Base-by-base conservation (phyloP, 108 stramenopile genomes). In the Cylindrotheca closterium region DNA sequence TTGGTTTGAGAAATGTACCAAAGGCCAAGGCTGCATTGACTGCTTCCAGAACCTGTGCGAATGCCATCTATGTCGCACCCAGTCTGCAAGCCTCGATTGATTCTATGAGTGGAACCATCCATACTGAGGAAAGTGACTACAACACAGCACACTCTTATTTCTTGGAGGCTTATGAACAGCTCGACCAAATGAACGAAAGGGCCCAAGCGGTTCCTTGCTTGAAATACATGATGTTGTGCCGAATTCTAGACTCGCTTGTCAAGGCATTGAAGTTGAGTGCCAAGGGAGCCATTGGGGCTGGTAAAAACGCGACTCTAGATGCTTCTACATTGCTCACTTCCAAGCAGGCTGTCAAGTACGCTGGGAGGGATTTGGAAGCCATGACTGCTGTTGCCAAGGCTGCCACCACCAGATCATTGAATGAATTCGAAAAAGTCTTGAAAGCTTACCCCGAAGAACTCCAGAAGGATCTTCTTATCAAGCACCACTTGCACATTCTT, bases 101-200 rank as follows among this genome's bases (percentile, higher is more conserved):
- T 63, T 77, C 87, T 69, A 98, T 98, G 97, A 89, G 89, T 33
- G 99, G 99, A 29, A 92, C 89, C 4, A 92, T 99, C 26, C 96
- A 97, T 71, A 93, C 93, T 31, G 97, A 99, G 72, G 99, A 99
- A 73, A 82, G 87, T 23, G 99, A 99, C 79, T 99, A 98, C 82
- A 89, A 95, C 65, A 99, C 99, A 7, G 94, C 96, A 10, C 97
- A 98, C 63, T 97, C 96, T 1, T 99, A 99, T 85, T 99, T 99
- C 87, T 79, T 99, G 66, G 99, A 99, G 74, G 96, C 96, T 18
- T 99, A 96, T 68, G 99, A 99, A 72, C 97, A 95, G 68, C 85
- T 94, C 30, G 95, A 96, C 68, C 86, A 92, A 64, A 70, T 94
- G 79, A 81, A 93, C 56, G 88, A 94, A 52, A 51, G 63, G 10